These are phyloP conservation scores for Somion occarium DNA, from an alignment of 1,284 basidiomycete genomes.

Conservation along the genomic window DNA sequence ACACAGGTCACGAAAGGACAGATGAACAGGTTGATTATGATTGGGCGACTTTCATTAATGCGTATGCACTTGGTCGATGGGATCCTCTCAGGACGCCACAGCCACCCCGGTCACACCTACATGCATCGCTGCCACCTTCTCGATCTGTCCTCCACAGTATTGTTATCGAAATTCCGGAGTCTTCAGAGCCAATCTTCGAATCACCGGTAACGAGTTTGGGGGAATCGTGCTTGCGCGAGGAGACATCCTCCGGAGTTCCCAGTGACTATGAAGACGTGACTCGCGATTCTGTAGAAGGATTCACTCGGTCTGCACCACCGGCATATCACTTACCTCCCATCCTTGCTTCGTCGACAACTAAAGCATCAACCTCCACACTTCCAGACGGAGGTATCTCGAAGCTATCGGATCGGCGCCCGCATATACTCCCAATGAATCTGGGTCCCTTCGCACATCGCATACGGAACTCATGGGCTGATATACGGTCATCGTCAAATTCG, in stretches of 20 bases:
- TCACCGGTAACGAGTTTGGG: slow-evolving; percentile 13
- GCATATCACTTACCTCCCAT: slow-evolving; percentile 12
- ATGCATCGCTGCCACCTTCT: slow-evolving; percentile 13
- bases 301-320: slow-evolving; percentile 10
- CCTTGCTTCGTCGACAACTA: slow-evolving; percentile 2
- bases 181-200: slow-evolving; percentile 11
- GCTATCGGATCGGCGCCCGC: slow-evolving; percentile 14
- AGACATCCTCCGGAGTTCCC: not conserved
- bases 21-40: slow-evolving; percentile 43
- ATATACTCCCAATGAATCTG: slow-evolving; percentile 19
- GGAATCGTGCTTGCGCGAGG: not conserved
- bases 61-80: slow-evolving; percentile 77
- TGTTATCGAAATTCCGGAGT: not conserved
- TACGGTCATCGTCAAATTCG: slow-evolving; percentile 30
- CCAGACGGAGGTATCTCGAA: slow-evolving; percentile 8
- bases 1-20: slow-evolving; percentile 16
- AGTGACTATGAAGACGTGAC: not conserved
- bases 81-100: slow-evolving; percentile 74
- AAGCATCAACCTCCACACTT: slow-evolving; percentile 5
- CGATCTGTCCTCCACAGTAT: not conserved
- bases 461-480: slow-evolving; percentile 54
- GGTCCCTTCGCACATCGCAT: slow-evolving; percentile 37
- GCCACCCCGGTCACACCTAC: slow-evolving; percentile 43
- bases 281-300: not conserved
- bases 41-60: slow-evolving; percentile 73